phyloP scores from a whole-genome alignment of 306 rosid genomes.

The Cucumis cinereus region DNA sequence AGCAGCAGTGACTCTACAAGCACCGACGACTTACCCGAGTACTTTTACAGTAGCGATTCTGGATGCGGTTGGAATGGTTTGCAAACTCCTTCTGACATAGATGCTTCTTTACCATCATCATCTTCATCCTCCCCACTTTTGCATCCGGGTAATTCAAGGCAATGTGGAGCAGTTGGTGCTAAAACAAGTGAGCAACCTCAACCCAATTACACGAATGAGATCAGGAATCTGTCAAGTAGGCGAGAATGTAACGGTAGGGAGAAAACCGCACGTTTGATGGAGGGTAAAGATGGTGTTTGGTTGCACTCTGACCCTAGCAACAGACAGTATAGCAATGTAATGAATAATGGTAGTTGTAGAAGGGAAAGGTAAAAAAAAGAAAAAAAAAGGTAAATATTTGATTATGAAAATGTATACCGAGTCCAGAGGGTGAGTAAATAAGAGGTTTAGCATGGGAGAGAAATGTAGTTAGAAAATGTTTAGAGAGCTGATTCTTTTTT shows the following conservation, averaged over 20 bases:
- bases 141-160: background rate
- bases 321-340: background rate
- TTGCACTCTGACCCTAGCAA: slow-evolving; percentile 1
- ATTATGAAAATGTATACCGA: slow-evolving; percentile 7
- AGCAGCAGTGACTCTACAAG: slow-evolving; percentile 52
- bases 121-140: slow-evolving; percentile 33
- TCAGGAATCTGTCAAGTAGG: background rate
- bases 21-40: slow-evolving; percentile 68
- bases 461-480: background rate
- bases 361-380: background rate
- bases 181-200: background rate
- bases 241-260: background rate
- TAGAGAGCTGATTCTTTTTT: background rate
- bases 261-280: background rate
- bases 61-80: slow-evolving; percentile 32
- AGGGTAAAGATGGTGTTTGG: background rate
- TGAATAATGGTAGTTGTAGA: slow-evolving; percentile 2
- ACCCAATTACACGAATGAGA: background rate
- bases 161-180: background rate
- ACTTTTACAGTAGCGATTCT: slow-evolving; percentile 68
- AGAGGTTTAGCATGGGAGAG: background rate
- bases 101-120: slow-evolving; percentile 28
- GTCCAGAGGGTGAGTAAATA: slow-evolving; percentile 4
- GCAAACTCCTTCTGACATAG: slow-evolving; percentile 30
- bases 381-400: slow-evolving; percentile 1